A percentile compares a stretch with the other conserved stretches of the same genome.
phyloP scores from a whole-genome alignment of 176 grass and related monocot genomes.

The Ampelocalamus luodianensis region DNA sequence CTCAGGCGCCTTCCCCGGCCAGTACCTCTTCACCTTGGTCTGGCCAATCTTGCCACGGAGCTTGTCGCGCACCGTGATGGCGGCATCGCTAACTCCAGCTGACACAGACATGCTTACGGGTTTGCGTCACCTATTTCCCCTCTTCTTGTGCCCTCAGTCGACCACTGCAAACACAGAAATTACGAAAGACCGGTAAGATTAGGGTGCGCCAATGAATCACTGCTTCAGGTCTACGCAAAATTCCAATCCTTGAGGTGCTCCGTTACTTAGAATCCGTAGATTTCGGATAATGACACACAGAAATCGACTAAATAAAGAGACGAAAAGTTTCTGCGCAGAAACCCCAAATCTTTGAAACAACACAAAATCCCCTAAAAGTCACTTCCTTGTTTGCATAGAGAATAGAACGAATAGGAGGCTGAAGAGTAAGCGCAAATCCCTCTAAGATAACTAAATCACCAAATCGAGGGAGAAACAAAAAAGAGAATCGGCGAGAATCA shows the following conservation, averaged over 20 bases:
- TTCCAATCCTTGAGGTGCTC: not conserved
- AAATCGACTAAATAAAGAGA: not conserved
- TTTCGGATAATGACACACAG: not conserved
- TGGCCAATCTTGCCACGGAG: conserved; percentile 90
- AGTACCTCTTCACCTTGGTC: conserved; percentile 97
- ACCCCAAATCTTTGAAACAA: not conserved
- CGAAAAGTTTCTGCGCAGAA: not conserved
- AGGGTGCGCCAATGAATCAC: not conserved
- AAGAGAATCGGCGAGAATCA: not conserved
- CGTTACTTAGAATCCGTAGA: not conserved
- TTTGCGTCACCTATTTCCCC: not conserved
- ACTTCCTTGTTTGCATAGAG: not conserved
- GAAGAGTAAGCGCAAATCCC: too few relatives aligned
- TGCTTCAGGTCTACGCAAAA: not conserved
- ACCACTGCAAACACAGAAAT: conserved; percentile 22
- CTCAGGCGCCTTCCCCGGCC: conserved; percentile 76
- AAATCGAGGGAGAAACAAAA: not conserved
- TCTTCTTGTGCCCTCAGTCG: not conserved
- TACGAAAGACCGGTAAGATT: not conserved
- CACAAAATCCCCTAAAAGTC: not conserved
- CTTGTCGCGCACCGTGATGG: conserved; percentile 83
- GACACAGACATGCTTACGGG: conserved; percentile 64
- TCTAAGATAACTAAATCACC: not conserved
- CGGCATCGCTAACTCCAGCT: conserved; percentile 74
- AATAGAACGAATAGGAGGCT: too few relatives aligned